These are phyloP conservation scores for Talaromyces wortmannii DNA, from an alignment of 495 filamentous ascomycete species.

Conservation along the genomic window DNA sequence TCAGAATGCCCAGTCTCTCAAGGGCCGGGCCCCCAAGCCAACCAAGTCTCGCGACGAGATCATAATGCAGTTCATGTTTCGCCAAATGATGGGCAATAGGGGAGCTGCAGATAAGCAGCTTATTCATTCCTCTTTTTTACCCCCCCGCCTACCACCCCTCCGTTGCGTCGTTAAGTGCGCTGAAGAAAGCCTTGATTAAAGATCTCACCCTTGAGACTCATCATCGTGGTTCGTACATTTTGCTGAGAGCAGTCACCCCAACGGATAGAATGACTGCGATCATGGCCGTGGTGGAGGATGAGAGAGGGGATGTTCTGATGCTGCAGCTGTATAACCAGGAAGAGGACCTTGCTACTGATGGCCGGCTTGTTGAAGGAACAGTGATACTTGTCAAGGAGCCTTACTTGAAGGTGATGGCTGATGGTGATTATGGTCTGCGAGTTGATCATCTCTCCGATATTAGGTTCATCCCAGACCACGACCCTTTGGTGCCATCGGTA, in stretches of 20 bases:
- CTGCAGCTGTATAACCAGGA: constrained; percentile 41
- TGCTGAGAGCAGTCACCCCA: constrained; percentile 34
- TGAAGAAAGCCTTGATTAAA: constrained; percentile 17
- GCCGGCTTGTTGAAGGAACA: constrained; percentile 19
- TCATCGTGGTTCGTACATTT: constrained; percentile 37
- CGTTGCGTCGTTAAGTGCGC: constrained; percentile 3
- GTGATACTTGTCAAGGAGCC: constrained; percentile 46
- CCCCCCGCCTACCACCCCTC: constrained; percentile 16
- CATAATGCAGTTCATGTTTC: constrained; percentile 12
- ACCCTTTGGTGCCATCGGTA: constrained; percentile 21
- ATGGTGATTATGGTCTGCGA: constrained; percentile 33
- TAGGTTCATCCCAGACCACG: constrained; percentile 18
- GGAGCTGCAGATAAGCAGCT: not conserved
- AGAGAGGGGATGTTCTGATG: constrained; percentile 32
- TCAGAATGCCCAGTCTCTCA: constrained; percentile 8
- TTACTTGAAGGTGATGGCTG: constrained; percentile 31
- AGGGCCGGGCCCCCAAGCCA: constrained; percentile 9
- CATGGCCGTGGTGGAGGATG: constrained; percentile 44
- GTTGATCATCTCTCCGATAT: constrained; percentile 50
- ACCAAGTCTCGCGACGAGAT: constrained; percentile 15
- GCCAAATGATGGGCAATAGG: constrained; percentile 4
- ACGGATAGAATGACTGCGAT: constrained; percentile 32
- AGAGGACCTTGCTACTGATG: constrained; percentile 8
- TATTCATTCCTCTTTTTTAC: constrained; percentile 14
- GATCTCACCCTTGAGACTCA: constrained; percentile 42